Conservation (phyloP, 345 rosid species). For the Lenwebbia sp. region DNA sequence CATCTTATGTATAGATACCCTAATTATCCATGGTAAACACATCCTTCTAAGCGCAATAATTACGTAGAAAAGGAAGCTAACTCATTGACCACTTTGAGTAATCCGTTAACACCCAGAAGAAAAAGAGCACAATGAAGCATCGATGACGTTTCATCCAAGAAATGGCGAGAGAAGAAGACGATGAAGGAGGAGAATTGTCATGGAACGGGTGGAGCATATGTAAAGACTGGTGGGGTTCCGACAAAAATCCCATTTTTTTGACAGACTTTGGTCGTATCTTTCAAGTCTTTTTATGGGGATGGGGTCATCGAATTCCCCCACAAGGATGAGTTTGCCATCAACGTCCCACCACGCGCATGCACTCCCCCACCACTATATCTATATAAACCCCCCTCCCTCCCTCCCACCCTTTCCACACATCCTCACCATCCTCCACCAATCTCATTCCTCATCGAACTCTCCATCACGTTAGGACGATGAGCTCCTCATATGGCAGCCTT, state of each 20-base stretch:
- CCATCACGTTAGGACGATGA: not conserved
- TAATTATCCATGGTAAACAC: not conserved
- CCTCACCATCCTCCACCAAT: not conserved
- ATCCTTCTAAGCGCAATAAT: not conserved
- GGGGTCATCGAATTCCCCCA: not conserved
- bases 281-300: not conserved
- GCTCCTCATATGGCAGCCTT: not conserved
- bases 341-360: not conserved
- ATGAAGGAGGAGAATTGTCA: not conserved
- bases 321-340: not conserved
- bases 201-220: not conserved
- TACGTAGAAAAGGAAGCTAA: too few species aligned
- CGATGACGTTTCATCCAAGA: too few species aligned
- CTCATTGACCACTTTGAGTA: not conserved
- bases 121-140: not conserved
- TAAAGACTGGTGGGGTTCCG: not conserved
- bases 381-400: not conserved
- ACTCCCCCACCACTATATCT: not conserved
- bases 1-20: not conserved
- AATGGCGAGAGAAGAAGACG: not conserved
- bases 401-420: not conserved
- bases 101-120: not conserved
- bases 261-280: not conserved
- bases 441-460: not conserved
- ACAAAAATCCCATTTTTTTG: not conserved